Base-by-base conservation (phyloP, 441 rosid genomes). In the Pelargonium myrrhifolium region DNA sequence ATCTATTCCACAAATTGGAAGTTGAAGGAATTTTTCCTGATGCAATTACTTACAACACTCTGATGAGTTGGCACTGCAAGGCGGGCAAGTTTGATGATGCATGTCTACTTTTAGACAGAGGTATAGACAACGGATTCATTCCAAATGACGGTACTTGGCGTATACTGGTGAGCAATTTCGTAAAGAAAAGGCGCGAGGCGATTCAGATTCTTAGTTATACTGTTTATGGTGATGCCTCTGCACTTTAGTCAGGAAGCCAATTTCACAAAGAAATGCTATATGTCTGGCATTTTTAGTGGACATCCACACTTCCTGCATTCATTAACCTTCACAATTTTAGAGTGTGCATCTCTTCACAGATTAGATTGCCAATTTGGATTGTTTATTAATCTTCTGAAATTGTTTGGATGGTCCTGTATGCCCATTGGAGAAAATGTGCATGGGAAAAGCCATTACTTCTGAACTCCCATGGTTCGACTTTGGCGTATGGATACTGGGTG, bases 11-110 rank as follows among this genome's bases (percentile, higher is more conserved):
- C 17, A 85, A 81, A 75, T 76, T 93, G 51, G 79, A 81, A 64
- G 72, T 14, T 80, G 98, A 89, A 83, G 90, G 92, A 56, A 79
- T 90, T 67, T 42, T 70, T 72, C 93, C 97, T 5, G 96, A 90
- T 81, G 79, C 82, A 17, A 78, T 90, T 74, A 87, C 96, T 20
- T 89, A 89, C 61, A 90, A 90, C 74, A 90, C 96, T 62, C 70
- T 90, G 78, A 84, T 93, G 63, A 81, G 87, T 71, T 83, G 91
- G 91, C 76, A 84, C 55, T 87, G 91, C 75, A 84, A 83, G 75
- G 82, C 68, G 73, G 86, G 88, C 61, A 74, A 74, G 80, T 72
- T 82, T 65, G 78, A 81, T 66, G 91, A 82, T 74, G 97, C 97
- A 2, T 86, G 74, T 70, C 81, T 71, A 15, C 80, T 93, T 53